Evolutionary conservation across 805 yeast genomes (phyloP), one percentile per base, ranked within the genome.

Genomic region (Schizosaccharomyces cryophilus): DNA sequence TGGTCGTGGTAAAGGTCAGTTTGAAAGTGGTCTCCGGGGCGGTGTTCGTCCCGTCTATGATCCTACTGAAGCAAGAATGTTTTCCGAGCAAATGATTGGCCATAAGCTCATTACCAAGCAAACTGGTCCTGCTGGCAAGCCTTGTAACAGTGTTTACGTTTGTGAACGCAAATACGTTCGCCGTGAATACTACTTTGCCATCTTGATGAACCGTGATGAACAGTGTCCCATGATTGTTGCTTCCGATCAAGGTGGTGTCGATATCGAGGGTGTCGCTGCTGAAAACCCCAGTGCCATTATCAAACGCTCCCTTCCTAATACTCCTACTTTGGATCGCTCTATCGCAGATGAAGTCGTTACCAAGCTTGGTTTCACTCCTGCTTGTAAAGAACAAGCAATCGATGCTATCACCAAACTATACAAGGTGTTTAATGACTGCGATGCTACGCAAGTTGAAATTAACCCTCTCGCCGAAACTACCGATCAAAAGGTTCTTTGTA

Each of bases 1-100:
- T 76, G 99, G 99, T 71, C 84, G 99, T 76, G 99, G 99, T 75
- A 93, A 93, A 75, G 99, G 99, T 65, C 89, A 87, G 74, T 89
- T 93, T 66, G 96, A 89, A 75, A 83, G 82, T 68, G 98, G 98
- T 61, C 81, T 87, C 72, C 82, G 90, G 76, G 95, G 96, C 60
- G 99, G 98, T 78, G 96, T 93, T 69, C 85, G 54, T 19, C 17
- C 35, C 11, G 35, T 59, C n/a, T 59, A 42, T 24, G 42, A 40
- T 19, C 82, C 96, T 55, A 84, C 84, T 70, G 89, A 90, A 76
- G 96, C 95, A 63, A 78, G 77, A 73, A 84, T 84, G 71, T 78
- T 86, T 69, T 93, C 97, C 62, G 79, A 77, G 67, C 82, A 89
- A 74, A 89, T 90, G 96, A 78, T 93, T 70, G 78, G 83, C 73